These are phyloP conservation scores for Wickerhamomyces silvicola DNA, from an alignment of 805 yeast genomes.

Conservation along the genomic window DNA sequence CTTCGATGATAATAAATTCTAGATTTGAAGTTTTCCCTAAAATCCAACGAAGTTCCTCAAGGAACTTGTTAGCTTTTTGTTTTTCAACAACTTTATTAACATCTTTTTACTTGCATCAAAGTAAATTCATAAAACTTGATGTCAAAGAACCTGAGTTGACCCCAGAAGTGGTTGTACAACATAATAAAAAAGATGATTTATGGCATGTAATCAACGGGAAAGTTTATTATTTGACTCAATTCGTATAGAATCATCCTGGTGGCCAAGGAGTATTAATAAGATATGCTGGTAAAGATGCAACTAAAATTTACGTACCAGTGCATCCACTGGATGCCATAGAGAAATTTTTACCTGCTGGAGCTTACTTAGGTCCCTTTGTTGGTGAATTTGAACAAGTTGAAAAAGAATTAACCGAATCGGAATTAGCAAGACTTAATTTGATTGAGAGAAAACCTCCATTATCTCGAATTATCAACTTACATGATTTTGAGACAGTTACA, in stretches of 20 bases:
- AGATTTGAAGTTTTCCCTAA: not conserved
- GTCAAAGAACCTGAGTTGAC: slow-evolving; percentile 10
- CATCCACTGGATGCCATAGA: slow-evolving; percentile 86
- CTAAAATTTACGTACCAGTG: slow-evolving; percentile 77
- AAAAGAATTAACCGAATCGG: slow-evolving; percentile 28
- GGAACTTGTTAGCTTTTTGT: not conserved
- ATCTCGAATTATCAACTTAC: slow-evolving; percentile 63
- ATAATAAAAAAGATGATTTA: slow-evolving; percentile 47
- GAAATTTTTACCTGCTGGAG: slow-evolving; percentile 49
- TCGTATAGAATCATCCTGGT: slow-evolving; percentile 76
- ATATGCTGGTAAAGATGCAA: slow-evolving; percentile 81
- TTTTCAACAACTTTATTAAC: not conserved
- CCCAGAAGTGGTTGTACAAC: slow-evolving; percentile 22
- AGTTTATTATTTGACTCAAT: slow-evolving; percentile 71
- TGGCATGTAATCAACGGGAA: slow-evolving; percentile 82
- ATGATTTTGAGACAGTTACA: slow-evolving; percentile 86
- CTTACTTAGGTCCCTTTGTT: slow-evolving; percentile 53
- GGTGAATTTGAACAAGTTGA: slow-evolving; percentile 32
- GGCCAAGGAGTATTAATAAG: slow-evolving; percentile 68
- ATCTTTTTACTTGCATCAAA: not conserved
- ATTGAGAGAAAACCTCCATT: slow-evolving; percentile 59
- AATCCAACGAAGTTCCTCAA: slow-evolving; percentile 1
- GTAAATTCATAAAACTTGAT: slow-evolving; percentile 1
- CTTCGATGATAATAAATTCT: too few species aligned
- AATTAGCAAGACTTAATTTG: slow-evolving; percentile 34